phyloP scores from a whole-genome alignment of 352 stramenopile species.

The Phytopythium montanum region DNA sequence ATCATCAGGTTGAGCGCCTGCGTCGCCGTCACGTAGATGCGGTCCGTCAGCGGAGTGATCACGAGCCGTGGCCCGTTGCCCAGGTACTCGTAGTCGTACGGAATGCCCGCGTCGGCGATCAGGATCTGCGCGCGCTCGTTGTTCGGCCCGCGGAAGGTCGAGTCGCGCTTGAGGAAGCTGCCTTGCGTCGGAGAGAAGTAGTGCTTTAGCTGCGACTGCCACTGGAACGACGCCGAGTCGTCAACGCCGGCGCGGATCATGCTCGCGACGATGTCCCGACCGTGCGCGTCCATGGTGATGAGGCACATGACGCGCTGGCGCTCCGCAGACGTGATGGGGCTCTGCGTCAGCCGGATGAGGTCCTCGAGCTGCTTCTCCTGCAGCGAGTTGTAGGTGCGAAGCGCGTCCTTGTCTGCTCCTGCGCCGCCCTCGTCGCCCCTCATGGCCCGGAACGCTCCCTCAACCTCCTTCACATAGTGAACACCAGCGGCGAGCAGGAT shows the following conservation, averaged over 20 bases:
- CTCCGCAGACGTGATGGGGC: constrained; percentile 90
- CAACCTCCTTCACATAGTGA: constrained; percentile 93
- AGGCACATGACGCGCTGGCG: constrained; percentile 94
- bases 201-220: constrained; percentile 96
- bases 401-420: constrained; percentile 65
- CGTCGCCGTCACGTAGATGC: constrained; percentile 96
- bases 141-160: constrained; percentile 79
- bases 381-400: constrained; percentile 90
- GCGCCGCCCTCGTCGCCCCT: constrained; percentile 22
- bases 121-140: constrained; percentile 81
- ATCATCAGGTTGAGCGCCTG: constrained; percentile 93
- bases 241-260: constrained; percentile 91
- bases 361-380: constrained; percentile 93
- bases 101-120: constrained; percentile 92
- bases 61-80: constrained; percentile 93
- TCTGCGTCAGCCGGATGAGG: constrained; percentile 91
- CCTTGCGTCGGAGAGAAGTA: constrained; percentile 88
- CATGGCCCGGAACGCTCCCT: constrained; percentile 79
- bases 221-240: constrained; percentile 88
- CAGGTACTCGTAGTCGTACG: constrained; percentile 97
- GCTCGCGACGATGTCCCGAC: constrained; percentile 94
- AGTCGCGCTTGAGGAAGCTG: constrained; percentile 90
- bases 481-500: constrained; percentile 91
- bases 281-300: constrained; percentile 96
- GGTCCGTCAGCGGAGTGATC: constrained; percentile 95